Conservation (phyloP, 129 eudicot species). For the Helichrysum umbraculigerum region DNA sequence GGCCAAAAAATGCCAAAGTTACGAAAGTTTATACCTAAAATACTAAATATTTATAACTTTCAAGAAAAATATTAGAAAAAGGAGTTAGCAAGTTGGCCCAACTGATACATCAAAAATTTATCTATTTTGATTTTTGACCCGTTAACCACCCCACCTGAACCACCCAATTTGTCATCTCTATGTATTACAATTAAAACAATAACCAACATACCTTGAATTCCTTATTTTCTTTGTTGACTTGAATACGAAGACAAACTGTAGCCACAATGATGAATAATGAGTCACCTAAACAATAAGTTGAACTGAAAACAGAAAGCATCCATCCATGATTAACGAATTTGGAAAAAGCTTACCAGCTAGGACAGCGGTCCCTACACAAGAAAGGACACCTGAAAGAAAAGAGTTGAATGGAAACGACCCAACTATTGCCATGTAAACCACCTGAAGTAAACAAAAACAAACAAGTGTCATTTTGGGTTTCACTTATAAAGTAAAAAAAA, state of each 20-base stretch:
- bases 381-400: constrained; percentile 84
- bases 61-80: background rate
- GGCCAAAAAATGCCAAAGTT: background rate
- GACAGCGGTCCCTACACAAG: constrained; percentile 85
- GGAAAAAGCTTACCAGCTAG: constrained; percentile 67
- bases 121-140: background rate
- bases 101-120: background rate
- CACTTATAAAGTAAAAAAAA: background rate
- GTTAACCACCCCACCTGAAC: background rate
- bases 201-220: constrained; percentile 71
- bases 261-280: constrained; percentile 20
- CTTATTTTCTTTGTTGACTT: constrained; percentile 92
- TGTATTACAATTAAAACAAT: background rate
- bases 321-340: background rate
- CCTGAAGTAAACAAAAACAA: constrained; percentile 39
- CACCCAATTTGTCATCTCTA: background rate
- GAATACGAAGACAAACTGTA: constrained; percentile 81
- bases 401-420: constrained; percentile 92
- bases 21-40: background rate
- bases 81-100: background rate
- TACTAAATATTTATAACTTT: too few species aligned
- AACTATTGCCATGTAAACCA: constrained; percentile 76
- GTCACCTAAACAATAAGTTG: background rate
- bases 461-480: background rate
- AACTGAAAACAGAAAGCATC: background rate